Base-by-base conservation (phyloP, 2,329 filamentous ascomycete species). In the Fusarium lyarnte region DNA sequence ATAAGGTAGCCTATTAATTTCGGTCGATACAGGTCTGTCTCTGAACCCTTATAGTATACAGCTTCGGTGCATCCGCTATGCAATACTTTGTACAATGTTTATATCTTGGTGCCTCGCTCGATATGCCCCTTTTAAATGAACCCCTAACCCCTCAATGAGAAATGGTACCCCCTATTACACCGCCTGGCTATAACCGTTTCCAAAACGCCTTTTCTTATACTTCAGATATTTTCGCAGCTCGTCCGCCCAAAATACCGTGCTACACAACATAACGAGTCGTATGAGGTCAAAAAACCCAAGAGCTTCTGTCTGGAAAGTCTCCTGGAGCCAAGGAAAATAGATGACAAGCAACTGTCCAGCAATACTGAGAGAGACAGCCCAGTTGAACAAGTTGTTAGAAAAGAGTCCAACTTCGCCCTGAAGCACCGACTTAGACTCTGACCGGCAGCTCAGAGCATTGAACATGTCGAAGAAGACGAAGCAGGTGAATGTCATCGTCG, bases 391-490 rank as follows among this genome's bases (percentile, higher is more conserved):
- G 67, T 91, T 92, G 80, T 99, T 99, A 13, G 91, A 90, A 63
- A 96, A 93, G 17, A 97, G 81, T 13, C 92, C 90, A 55, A 97
- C 87, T 80, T 99, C 95, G 43, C 96, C 95, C 31, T 92, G 88
- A 7, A 99, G 88, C 9, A 99, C 87, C 16, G 93, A 97, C 81
- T 98, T 98, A 70, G 89, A 91, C 79, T 97, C 95, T 12, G 93
- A 97, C 52, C 96, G 93, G 83, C 96, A 99, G 21, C 94, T 92
- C 27, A 99, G 87, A 4, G 96, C 96, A 82, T 99, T 98, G 87
- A 98, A 98, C 96, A 99, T 99, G 86, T 99, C 96, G 82, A 98
- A 99, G 59, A 99, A 89, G 49, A 99, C 96, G 79, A 99, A 99
- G 83, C 95, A 97, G 10, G 96, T 99, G 80, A 99, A 99, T 1